These are phyloP conservation scores for Colletotrichum melonis DNA, from an alignment of 2,329 filamentous ascomycete species.

Conservation along the genomic window DNA sequence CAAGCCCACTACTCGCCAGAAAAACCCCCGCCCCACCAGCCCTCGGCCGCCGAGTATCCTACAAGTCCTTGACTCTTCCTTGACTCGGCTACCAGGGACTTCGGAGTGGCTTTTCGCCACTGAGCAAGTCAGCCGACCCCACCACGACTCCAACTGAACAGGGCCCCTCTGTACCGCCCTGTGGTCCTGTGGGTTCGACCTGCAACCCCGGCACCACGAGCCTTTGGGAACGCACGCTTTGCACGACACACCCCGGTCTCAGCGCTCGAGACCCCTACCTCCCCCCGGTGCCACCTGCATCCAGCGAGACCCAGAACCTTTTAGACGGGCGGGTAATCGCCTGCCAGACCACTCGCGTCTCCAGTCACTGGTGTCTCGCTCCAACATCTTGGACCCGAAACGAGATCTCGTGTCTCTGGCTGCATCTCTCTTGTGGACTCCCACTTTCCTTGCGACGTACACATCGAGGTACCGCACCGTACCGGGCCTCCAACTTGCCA, in stretches of 20 bases:
- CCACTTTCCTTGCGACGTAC: conserved; percentile 33
- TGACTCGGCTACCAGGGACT: conserved; percentile 35
- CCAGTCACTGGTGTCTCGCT: conserved; percentile 28
- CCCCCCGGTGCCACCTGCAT: conserved; percentile 29
- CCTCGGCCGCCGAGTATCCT: conserved; percentile 33
- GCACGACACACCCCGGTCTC: conserved; percentile 35
- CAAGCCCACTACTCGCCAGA: conserved; percentile 24
- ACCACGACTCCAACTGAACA: conserved; percentile 35
- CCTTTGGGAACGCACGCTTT: conserved; percentile 35
- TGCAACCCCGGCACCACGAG: conserved; percentile 32
- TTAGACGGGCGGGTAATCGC: conserved; percentile 36
- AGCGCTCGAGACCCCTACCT: conserved; percentile 33
- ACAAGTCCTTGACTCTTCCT: conserved; percentile 23
- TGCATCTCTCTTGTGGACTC: conserved; percentile 32
- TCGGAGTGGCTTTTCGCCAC: conserved; percentile 36
- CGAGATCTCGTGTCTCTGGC: conserved; percentile 35
- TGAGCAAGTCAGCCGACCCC: conserved; percentile 36
- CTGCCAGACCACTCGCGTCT: conserved; percentile 32
- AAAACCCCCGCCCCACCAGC: conserved; percentile 25
- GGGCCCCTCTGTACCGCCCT: conserved; percentile 35
- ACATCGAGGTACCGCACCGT: neutral
- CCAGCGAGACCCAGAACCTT: conserved; percentile 34
- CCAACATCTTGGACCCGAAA: conserved; percentile 36
- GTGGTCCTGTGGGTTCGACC: conserved; percentile 36
- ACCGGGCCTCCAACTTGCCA: conserved; percentile 31